Percentiles rank a stretch among this genome's conserved stretches.
Conservation (phyloP, 768 basidiomycete genomes). For the Tremella fuciformis region DNA sequence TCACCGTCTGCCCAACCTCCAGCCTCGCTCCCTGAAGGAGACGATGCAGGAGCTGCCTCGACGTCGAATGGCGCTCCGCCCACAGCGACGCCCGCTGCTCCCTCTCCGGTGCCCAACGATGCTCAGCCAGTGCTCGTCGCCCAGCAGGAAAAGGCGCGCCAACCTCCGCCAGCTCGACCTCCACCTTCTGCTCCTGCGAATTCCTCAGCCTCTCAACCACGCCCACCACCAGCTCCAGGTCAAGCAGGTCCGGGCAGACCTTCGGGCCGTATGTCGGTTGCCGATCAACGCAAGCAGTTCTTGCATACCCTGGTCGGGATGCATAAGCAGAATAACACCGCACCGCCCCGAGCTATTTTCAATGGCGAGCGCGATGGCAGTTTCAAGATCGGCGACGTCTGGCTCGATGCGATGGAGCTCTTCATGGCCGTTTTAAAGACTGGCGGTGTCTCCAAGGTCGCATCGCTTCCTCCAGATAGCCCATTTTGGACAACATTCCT, state of each 20-base stretch:
- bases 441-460: constrained; percentile 25
- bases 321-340: constrained; percentile 14
- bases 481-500: constrained; percentile 12
- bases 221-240: constrained; percentile 2
- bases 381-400: constrained; percentile 28
- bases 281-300: constrained; percentile 29
- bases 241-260: constrained; percentile 8
- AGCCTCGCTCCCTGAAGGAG: background rate
- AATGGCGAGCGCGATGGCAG: constrained; percentile 33
- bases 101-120: background rate
- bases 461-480: background rate
- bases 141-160: background rate
- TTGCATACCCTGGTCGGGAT: constrained; percentile 28
- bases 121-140: background rate
- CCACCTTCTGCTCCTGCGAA: background rate
- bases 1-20: constrained; percentile 14
- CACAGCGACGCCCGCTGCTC: background rate
- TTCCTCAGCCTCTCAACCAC: constrained; percentile 8
- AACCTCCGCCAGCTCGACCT: too few relatives aligned
- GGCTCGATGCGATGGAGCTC: constrained; percentile 37
- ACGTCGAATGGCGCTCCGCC: constrained; percentile 1
- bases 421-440: constrained; percentile 32
- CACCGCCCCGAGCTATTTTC: constrained; percentile 30
- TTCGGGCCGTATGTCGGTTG: constrained; percentile 12
- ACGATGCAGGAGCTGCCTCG: too few relatives aligned